A percentile compares a stretch with the other conserved stretches of the same genome.
Evolutionary conservation across 345 rosid genomes (phyloP).

Genomic region (Noccaea caerulescens): DNA sequence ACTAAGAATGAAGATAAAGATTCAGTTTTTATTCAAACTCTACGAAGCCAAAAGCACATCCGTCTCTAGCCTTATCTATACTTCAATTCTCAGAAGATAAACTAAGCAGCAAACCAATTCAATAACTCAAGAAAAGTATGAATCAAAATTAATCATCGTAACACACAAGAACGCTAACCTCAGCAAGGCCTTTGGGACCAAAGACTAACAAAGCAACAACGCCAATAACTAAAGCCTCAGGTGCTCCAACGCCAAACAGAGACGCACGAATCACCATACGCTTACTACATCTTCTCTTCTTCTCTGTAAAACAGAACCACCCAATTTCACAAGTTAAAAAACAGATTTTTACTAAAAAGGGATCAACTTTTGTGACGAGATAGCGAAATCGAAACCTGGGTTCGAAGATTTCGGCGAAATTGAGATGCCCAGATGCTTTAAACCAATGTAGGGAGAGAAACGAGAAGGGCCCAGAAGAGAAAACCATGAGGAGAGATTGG

Average conservation of each 20-base stretch:
- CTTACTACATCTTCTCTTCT: constrained; percentile 50
- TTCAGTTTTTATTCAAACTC: neutral
- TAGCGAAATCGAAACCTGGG: constrained; percentile 51
- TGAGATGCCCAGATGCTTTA: constrained; percentile 74
- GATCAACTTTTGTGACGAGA: neutral
- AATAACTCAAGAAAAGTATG: neutral
- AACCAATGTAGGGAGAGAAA: constrained; percentile 69
- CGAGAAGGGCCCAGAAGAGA: constrained; percentile 49
- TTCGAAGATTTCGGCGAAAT: constrained; percentile 49
- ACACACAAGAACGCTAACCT: constrained; percentile 55
- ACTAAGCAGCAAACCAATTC: constrained; percentile 5
- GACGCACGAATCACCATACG: constrained; percentile 67
- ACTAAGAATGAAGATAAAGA: neutral
- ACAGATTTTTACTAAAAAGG: neutral
- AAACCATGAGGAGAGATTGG: constrained; percentile 43
- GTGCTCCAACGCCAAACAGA: constrained; percentile 97
- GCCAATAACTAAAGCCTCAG: constrained; percentile 97
- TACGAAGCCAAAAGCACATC: neutral
- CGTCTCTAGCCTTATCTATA: constrained; percentile 6
- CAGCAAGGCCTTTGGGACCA: constrained; percentile 99
- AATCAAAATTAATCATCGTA: neutral
- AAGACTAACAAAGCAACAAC: constrained; percentile 97
- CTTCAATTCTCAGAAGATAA: neutral
- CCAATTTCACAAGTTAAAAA: constrained; percentile 13
- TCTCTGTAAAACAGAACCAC: constrained; percentile 50